Evolutionary conservation across 306 rosid genomes (phyloP), one percentile per base, ranked within the genome.

Genomic region (Quercus parvula): DNA sequence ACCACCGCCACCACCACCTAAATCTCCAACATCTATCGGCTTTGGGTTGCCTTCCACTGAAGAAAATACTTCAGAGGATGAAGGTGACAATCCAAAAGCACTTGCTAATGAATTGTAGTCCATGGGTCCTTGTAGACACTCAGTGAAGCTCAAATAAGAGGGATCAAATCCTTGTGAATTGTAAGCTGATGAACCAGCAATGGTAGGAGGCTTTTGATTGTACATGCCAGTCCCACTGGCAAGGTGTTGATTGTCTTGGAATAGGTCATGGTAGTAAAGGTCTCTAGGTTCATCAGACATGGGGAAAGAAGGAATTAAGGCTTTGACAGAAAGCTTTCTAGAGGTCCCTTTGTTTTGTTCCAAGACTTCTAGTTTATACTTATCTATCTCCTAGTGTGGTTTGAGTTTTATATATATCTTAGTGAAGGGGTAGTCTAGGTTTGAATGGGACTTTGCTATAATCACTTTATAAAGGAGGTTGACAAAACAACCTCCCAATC

Each of bases 401-500:
- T 61, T 78, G 78, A 66, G 62, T 78, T 77, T 78, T 78, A 57
- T 78, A 35, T 83, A 77, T 80, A 86, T 78, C 4, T 56, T 38
- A 46, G 57, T 27, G 67, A 73, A 76, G 27, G 54, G 24, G 56
- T 28, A 64, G 91, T 87, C 87, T 86, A 84, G 86, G 91, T 88
- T 94, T 90, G 94, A 94, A 92, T 77, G 76, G 85, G 77, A 81
- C 82, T 75, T 71, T 71, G 87, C 57, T 76, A 72, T 51, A 56
- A 79, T 91, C 86, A 86, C 92, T 86, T 88, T 88, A 68, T 85
- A 80, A 86, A 88, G 88, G 84, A 82, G 88, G 93, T 92, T 88
- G 97, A 94, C 97, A 88, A 90, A 84, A 70, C 81, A 89, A 46
- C 73, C 89, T 83, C 84, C 90, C 92, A 86, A 89, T 90, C 13